Base-by-base conservation (phyloP, 2,329 filamentous ascomycete species). In the Byssothecium circinans region DNA sequence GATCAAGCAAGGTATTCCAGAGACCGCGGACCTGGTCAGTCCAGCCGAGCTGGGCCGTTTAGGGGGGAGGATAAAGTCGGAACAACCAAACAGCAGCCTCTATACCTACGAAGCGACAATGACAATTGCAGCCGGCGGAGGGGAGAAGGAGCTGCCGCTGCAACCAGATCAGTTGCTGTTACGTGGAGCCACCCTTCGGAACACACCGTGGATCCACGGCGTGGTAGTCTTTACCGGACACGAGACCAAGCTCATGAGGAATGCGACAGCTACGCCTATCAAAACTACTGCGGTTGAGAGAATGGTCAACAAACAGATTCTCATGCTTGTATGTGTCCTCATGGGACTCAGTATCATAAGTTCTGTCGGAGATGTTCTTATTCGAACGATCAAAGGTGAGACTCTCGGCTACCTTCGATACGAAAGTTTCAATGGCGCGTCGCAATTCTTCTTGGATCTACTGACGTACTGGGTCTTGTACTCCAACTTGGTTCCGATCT, bases 381-480 rank as follows among this genome's bases (percentile, higher is more conserved):
- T 88, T 66, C 85, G 90, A 55, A 80, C 82, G 43, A 86, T 82
- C 1, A 51, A 49, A 17, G 77, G 82, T 41, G 78, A 77, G 7
- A 81, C 85, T 34, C 80, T 96, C 25, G 72, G 74, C 12, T 99
- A 97, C 69, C 80, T 99, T 14, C 72, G 82, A 43, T 81, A 95
- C 52, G 60, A 40, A 4, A 29, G 36, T 1, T 82, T 86, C 53
- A 81, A 83, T 60, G 79, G 86, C n/a, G 86, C 85, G 15, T 81
- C 83, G 58, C 89, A 91, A 53, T 96, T 99, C 70, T 88, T 95
- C 71, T 86, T 87, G 61, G 94, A 99, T 72, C 88, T 99, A 67
- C 88, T 96, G 65, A 99, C 95, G 1, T 97, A 97, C 71, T 99
- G 94, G 92, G 92, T 99, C 25, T 75, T 99, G 29, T 99, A 96